A percentile compares a stretch with the other conserved stretches of the same genome.
Evolutionary conservation across 768 basidiomycete species (phyloP).

Genomic region (Suillus lakei): DNA sequence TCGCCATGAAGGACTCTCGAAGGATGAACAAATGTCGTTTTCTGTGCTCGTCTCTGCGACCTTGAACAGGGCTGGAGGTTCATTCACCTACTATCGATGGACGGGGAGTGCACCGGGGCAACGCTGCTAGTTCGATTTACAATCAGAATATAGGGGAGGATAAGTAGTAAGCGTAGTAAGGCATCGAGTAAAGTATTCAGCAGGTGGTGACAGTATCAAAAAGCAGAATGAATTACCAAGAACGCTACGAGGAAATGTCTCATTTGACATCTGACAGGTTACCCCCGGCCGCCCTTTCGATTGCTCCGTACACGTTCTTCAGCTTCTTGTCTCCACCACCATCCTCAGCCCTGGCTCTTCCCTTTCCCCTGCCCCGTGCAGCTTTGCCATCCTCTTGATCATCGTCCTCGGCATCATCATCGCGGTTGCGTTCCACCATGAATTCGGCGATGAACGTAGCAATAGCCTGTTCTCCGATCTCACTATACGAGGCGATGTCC

Average conservation of each 20-base stretch:
- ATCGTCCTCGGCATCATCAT: conserved; percentile 35
- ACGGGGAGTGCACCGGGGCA: conserved; percentile 46
- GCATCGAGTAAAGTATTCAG: conserved; percentile 1
- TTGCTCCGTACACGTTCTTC: conserved; percentile 54
- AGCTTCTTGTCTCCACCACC: conserved; percentile 41
- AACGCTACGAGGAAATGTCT: conserved; percentile 6
- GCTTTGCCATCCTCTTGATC: conserved; percentile 31
- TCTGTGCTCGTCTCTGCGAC: conserved; percentile 55
- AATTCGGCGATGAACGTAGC: conserved; percentile 82
- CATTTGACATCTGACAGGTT: conserved; percentile 45
- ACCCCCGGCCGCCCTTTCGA: conserved; percentile 70
- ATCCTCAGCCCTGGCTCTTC: conserved; percentile 20
- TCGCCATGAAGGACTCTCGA: conserved; percentile 46
- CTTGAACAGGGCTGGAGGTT: conserved; percentile 54
- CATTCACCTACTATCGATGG: conserved; percentile 52
- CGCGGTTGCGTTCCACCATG: conserved; percentile 56
- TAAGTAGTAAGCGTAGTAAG: neutral
- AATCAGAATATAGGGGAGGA: conserved; percentile 2
- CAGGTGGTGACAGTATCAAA: neutral
- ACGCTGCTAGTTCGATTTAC: conserved; percentile 35
- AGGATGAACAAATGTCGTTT: conserved; percentile 53
- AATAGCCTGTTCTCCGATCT: conserved; percentile 80
- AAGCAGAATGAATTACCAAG: neutral
- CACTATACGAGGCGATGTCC: conserved; percentile 75
- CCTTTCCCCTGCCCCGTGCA: conserved; percentile 19